These are phyloP conservation scores for Geosmithia flava DNA, from an alignment of 2,329 filamentous ascomycete genomes.

Conservation along the genomic window DNA sequence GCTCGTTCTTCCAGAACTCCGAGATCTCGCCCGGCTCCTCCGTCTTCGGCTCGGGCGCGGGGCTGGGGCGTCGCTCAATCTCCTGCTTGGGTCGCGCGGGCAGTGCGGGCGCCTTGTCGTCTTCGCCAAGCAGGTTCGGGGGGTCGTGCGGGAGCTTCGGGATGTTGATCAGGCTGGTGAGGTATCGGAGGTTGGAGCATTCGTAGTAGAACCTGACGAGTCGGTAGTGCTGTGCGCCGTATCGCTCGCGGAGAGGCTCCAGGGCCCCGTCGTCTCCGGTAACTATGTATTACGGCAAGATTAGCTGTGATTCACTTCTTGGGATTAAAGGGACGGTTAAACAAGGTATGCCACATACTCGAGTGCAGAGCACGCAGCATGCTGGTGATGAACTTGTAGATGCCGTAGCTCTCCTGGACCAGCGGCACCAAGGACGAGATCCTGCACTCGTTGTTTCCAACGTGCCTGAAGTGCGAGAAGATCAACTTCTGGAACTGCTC, in stretches of 20 bases:
- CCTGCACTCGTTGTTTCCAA: conserved; percentile 89
- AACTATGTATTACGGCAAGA: background rate
- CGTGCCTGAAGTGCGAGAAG: conserved; percentile 88
- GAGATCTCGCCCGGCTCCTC: conserved; percentile 90
- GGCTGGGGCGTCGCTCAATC: conserved; percentile 56
- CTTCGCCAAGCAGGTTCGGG: conserved; percentile 76
- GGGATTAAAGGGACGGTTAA: background rate
- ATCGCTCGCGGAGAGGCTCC: conserved; percentile 74
- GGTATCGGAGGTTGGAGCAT: conserved; percentile 91
- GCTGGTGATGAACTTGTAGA: conserved; percentile 99
- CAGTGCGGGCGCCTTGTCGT: conserved; percentile 71
- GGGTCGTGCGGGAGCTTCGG: conserved; percentile 92
- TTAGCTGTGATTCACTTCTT: background rate
- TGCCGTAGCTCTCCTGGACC: conserved; percentile 96
- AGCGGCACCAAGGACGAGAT: conserved; percentile 89
- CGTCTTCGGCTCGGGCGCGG: conserved; percentile 52
- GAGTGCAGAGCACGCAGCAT: conserved; percentile 98
- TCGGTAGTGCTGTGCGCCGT: conserved; percentile 92
- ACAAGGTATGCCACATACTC: conserved; percentile 38
- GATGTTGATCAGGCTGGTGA: conserved; percentile 91
- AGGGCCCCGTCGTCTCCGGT: conserved; percentile 81
- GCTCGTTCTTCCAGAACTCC: conserved; percentile 95
- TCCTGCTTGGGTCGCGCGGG: conserved; percentile 70
- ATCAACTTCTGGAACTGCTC: conserved; percentile 98
- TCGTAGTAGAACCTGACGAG: conserved; percentile 98